Conservation (phyloP, 176 grass and related monocot genomes). For the Phoenix roebelenii region DNA sequence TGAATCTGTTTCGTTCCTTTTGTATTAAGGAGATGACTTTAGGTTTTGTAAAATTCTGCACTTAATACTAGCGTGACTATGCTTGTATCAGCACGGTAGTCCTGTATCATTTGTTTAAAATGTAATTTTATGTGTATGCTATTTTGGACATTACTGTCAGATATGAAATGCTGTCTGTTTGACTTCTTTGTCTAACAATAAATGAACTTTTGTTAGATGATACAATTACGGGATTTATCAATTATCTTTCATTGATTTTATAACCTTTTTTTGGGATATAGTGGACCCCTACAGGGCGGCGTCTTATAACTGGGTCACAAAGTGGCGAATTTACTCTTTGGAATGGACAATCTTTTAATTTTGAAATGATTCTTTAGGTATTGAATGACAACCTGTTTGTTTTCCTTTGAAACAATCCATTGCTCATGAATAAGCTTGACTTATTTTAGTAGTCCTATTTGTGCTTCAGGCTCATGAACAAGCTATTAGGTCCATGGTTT, state of each 20-base stretch:
- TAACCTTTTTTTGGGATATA: slow-evolving; percentile 34
- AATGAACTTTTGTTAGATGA: too few relatives aligned
- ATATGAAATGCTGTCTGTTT: too few relatives aligned
- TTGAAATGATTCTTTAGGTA: slow-evolving; percentile 99
- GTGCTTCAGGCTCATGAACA: slow-evolving; percentile 74
- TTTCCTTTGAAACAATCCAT: neutral
- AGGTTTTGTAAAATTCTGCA: too few relatives aligned
- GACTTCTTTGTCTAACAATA: too few relatives aligned
- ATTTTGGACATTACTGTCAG: too few relatives aligned
- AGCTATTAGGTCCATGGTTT: slow-evolving; percentile 98
- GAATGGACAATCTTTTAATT: slow-evolving; percentile 99
- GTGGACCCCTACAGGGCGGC: slow-evolving; percentile 93
- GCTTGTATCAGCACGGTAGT: too few relatives aligned
- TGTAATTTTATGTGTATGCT: too few relatives aligned
- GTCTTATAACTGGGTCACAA: slow-evolving; percentile 95
- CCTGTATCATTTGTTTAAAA: too few relatives aligned
- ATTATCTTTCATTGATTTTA: slow-evolving; percentile 17
- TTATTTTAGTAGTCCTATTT: neutral
- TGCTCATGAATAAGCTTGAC: neutral
- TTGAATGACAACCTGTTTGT: slow-evolving; percentile 6
- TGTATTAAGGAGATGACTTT: too few relatives aligned
- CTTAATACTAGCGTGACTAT: too few relatives aligned
- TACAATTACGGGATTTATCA: too few relatives aligned
- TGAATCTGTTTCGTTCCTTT: too few relatives aligned
- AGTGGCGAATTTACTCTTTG: slow-evolving; percentile 98